Conservation (phyloP, 805 yeast genomes). For the Alloascoidea africana region DNA sequence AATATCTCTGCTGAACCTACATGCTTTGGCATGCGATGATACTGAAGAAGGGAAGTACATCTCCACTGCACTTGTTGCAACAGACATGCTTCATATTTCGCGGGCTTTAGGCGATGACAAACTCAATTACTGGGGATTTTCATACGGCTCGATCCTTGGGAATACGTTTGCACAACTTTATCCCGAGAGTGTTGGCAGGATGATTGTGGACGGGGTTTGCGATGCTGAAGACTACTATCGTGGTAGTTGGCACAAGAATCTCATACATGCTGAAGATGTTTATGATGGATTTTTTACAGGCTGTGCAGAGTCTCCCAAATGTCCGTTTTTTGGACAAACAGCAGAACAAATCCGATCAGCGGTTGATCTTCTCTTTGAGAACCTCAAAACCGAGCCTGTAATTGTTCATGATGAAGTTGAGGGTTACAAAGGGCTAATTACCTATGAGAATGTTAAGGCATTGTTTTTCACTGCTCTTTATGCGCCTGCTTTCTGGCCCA, state of each 20-base stretch:
- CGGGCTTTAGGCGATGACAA: conserved; percentile 11
- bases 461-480: conserved; percentile 8
- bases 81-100: conserved; percentile 12
- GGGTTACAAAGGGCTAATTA: conserved; percentile 8
- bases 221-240: conserved; percentile 9
- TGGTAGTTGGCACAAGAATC: conserved; percentile 8
- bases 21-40: conserved; percentile 7
- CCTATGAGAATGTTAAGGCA: conserved; percentile 5
- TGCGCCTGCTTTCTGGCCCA: conserved; percentile 7
- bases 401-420: no score
- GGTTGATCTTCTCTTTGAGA: conserved; percentile 4
- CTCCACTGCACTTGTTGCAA: conserved; percentile 11
- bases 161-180: conserved; percentile 12
- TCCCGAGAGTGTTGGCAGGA: conserved; percentile 8
- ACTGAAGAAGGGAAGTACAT: conserved; percentile 7
- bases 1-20: conserved; percentile 6
- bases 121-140: conserved; percentile 13
- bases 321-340: conserved; percentile 4
- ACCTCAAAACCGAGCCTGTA: conserved; percentile 5
- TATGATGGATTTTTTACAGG: conserved; percentile 6
- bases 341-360: conserved; percentile 3
- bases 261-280: conserved; percentile 9
- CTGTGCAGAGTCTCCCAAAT: conserved; percentile 5
- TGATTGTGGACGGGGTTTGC: conserved; percentile 12
- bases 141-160: conserved; percentile 12